Evolutionary conservation across 1,139 yeast genomes (phyloP), one percentile per base, ranked within the genome.

Genomic region (Blastobotrys capitulatus): DNA sequence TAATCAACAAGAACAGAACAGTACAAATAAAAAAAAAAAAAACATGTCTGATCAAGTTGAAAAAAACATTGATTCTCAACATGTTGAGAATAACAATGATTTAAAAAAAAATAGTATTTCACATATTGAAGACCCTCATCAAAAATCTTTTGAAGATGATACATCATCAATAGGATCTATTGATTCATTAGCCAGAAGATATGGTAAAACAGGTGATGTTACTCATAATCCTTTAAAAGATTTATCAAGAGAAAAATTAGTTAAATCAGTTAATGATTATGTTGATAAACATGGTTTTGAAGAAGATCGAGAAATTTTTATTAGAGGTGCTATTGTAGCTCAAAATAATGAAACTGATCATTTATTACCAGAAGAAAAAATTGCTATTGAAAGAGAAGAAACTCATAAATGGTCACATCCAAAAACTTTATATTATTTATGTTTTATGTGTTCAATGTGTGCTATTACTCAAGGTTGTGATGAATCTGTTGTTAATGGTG

Each of bases 391-490:
- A 54, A 64, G 67, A 49, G 81, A 75, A 57, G 75, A 72, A 52
- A 75, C 79, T 41, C 83, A 84, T 52, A 80, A 82, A 44, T 83
- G 88, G 87, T 72, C 73, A 50, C 73, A 82, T 44, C 92, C 95
- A 0, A 56, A 58, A 32, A 78, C 78, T 52, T 72, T 87, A 60
- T 68, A 82, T 57, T 78, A 75, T 55, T 80, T 86, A 48, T 78
- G 85, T 50, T 76, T 86, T 16, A 78, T 86, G 64, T 84, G 90
- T 39, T 84, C 95, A 6, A 78, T 87, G 81, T 88, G 94, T 48
- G 96, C 96, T 19, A 86, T 90, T 8, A 90, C 88, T 35, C 95
- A 87, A 66, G 96, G 96, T 61, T 86, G 87, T 88, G 96, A 87
- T 66, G 95, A 87, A 65, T 77, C 94, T 1, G 95, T 86, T 20